Base-by-base conservation (phyloP, 352 stramenopile species). In the Phytophthora quininea region DNA sequence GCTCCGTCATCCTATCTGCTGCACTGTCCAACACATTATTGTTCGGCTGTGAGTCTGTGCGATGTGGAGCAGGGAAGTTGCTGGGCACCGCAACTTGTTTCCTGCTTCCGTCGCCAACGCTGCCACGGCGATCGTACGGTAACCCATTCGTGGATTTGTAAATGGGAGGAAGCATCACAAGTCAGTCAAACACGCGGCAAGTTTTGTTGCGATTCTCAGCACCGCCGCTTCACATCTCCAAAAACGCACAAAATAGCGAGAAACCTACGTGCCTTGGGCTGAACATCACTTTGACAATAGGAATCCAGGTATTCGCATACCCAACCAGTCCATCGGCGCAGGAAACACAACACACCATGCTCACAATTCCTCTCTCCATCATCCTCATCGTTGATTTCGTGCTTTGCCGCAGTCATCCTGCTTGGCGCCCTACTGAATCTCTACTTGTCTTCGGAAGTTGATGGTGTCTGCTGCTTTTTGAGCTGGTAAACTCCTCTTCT, bases 101-200 rank as follows among this genome's bases (percentile, higher is more conserved):
- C 27, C 53, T 57, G 48, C 38, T 67, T 31, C 10, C 58, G 24
- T 70, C 60, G 19, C 50, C 58, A 27, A 63, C 45, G 51, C 52
- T 70, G 14, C 66, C 54, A 14, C 49, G 51, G 5, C 53, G 62
- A 31, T 65, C 59, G 14, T 58, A 76, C 3, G 54, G 35, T 47
- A 67, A 54, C 11, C 57, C 55, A 43, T 49, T 64, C 50, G 56
- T 53, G 3, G 64, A 76, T 62, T 85, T 82, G 64, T 81, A 58
- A 62, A 87, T 87, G 11, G 77, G 77, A 37, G 80, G 75, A 7
- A 89, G 47, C 77, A 89, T 84, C 35, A 30, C 29, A 19, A 9
- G 14, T 14, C 27, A 9, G 9, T 3, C 43, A 64, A 54, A 11
- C 43, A 62, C 52, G 19, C 50, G 45, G 24, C 27, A 29, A 8